Conservation (phyloP, 176 grass and related monocot genomes). For the Rhipidocladum racemiflorum region DNA sequence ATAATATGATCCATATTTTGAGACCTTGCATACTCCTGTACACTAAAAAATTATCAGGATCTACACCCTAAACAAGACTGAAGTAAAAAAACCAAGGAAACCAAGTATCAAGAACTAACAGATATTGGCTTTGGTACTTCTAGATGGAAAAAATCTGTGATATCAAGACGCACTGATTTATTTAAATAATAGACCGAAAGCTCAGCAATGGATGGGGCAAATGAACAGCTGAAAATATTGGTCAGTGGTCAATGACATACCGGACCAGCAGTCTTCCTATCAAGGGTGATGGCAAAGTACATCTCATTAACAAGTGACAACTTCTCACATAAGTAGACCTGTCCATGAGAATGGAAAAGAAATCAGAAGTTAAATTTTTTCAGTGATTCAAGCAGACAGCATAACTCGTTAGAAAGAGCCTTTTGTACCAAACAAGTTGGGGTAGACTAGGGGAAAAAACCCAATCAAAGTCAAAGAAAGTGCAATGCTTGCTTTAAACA, state of each 20-base stretch:
- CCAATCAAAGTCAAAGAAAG: too few species aligned
- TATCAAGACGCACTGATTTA: not conserved
- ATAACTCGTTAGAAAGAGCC: not conserved
- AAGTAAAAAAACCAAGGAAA: not conserved
- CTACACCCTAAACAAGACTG: not conserved
- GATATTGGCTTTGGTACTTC: not conserved
- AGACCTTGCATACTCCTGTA: not conserved
- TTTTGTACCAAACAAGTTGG: too few species aligned
- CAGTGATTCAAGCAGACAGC: conserved; percentile 5
- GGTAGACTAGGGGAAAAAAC: too few species aligned
- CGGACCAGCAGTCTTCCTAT: conserved; percentile 83
- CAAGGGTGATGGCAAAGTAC: conserved; percentile 99
- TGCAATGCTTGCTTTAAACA: not conserved
- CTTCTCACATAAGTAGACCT: conserved; percentile 98
- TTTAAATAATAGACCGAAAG: not conserved
- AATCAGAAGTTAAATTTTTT: conserved; percentile 18
- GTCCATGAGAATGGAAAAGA: conserved; percentile 31
- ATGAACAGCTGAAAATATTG: not conserved
- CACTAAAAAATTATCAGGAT: conserved; percentile 1
- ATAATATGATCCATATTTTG: not conserved
- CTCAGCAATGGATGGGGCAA: conserved; percentile 17
- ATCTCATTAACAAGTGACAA: conserved; percentile 97
- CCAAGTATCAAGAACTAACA: not conserved
- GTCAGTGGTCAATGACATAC: conserved; percentile 48
- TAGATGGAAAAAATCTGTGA: not conserved